A percentile compares a stretch with the other conserved stretches of the same genome.
phyloP scores from a whole-genome alignment of 106 monocot genomes.

The Agapanthus africanus region DNA sequence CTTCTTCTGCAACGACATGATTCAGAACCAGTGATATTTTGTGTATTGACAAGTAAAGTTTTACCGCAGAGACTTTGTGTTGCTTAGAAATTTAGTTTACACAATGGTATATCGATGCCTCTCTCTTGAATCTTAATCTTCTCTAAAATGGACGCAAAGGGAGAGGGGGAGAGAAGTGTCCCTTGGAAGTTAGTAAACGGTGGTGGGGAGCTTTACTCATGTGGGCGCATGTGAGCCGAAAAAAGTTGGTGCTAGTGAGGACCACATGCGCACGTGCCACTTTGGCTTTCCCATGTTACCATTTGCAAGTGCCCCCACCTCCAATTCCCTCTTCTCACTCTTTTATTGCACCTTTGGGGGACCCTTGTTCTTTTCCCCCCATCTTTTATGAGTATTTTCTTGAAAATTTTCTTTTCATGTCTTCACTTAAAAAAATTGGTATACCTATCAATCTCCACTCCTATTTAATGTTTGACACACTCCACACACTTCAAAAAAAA shows the following conservation, averaged over 20 bases:
- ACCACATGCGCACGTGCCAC: slow-evolving; percentile 8
- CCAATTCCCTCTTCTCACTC: slow-evolving; percentile 1
- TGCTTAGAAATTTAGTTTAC: too few relatives aligned
- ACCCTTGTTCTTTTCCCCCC: neutral
- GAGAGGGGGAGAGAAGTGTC: neutral
- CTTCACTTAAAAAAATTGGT: neutral
- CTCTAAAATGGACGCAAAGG: too few relatives aligned
- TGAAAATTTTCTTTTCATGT: too few relatives aligned
- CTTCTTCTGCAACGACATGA: too few relatives aligned
- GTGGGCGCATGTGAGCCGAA: slow-evolving; percentile 12
- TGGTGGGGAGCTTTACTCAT: slow-evolving; percentile 7
- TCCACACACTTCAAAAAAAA: too few relatives aligned
- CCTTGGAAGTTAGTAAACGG: slow-evolving; percentile 9
- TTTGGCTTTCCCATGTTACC: slow-evolving; percentile 8
- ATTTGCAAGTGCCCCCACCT: slow-evolving; percentile 7
- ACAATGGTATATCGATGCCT: neutral
- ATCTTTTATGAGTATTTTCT: neutral
- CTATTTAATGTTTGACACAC: too few relatives aligned
- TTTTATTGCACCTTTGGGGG: neutral
- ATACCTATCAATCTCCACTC: neutral
- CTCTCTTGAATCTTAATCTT: too few relatives aligned
- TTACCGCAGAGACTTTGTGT: too few relatives aligned
- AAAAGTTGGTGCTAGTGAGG: slow-evolving; percentile 8
- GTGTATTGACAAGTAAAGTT: too few relatives aligned
- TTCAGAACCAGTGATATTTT: too few relatives aligned